phyloP scores from a whole-genome alignment of 768 basidiomycete genomes.

The Hypholoma fasciculare region DNA sequence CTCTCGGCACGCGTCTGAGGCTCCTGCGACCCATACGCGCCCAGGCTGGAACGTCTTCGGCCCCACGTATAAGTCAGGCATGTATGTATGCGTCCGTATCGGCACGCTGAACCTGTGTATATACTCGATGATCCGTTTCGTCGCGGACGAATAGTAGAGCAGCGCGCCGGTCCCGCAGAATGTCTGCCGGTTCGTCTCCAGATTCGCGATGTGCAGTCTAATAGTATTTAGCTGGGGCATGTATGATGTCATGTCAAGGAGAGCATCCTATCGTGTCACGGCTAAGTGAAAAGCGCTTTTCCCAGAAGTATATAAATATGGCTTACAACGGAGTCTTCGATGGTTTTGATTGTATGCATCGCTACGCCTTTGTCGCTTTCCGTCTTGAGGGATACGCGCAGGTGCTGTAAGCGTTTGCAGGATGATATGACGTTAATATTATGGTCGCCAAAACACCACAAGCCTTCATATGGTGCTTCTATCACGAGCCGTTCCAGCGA shows the following conservation, averaged over 20 bases:
- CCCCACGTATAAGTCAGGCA: background rate
- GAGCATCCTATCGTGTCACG: background rate
- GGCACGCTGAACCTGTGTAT: background rate
- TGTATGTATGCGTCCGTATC: background rate
- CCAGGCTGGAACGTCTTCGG: background rate
- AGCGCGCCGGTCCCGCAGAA: background rate
- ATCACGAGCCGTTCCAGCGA: slow-evolving; percentile 8
- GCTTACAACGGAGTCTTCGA: background rate
- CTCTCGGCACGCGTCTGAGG: background rate
- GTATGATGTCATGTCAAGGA: background rate
- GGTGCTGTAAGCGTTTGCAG: background rate
- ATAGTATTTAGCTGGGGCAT: background rate
- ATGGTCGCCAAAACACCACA: slow-evolving; percentile 15
- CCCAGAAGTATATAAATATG: no score
- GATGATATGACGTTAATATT: slow-evolving; percentile 3
- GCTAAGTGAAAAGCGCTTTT: no score
- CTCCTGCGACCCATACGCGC: background rate
- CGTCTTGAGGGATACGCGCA: background rate
- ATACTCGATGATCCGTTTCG: background rate
- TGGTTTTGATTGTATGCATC: background rate
- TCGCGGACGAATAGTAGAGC: background rate
- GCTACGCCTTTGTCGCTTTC: no score
- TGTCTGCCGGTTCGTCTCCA: background rate
- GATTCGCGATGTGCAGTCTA: background rate
- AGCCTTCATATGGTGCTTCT: slow-evolving; percentile 12